Conservation (phyloP, 1,284 basidiomycete genomes). For the Cronartium quercuum region DNA sequence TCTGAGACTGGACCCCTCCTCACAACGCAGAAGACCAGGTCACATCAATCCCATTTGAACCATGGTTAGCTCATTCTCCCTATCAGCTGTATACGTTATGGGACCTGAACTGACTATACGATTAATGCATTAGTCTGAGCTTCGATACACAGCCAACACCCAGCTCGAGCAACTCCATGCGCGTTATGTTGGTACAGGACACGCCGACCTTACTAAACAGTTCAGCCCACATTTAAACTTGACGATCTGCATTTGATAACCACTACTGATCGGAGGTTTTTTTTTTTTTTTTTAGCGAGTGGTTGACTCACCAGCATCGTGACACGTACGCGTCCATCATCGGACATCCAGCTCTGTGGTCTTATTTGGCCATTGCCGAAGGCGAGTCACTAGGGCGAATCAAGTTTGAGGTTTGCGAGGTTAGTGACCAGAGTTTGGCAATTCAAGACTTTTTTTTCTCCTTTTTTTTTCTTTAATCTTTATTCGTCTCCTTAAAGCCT, state of each 20-base stretch:
- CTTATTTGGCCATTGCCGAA: constrained; percentile 85
- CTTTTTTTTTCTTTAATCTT: constrained; percentile 8
- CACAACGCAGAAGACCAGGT: too few relatives aligned
- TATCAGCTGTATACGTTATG: not conserved
- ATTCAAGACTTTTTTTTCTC: too few relatives aligned
- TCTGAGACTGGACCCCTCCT: too few relatives aligned
- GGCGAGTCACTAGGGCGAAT: constrained; percentile 80
- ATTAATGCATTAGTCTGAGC: constrained; percentile 65
- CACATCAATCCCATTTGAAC: too few relatives aligned
- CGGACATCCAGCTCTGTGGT: constrained; percentile 76
- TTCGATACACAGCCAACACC: constrained; percentile 87
- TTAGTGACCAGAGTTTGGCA: constrained; percentile 54
- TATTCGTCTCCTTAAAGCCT: not conserved
- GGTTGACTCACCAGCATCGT: constrained; percentile 93
- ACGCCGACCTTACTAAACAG: constrained; percentile 91
- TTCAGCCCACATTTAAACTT: constrained; percentile 47
- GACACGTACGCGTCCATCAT: constrained; percentile 88
- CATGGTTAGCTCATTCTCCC: too few relatives aligned
- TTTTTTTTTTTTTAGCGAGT: constrained; percentile 62
- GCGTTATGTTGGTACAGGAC: constrained; percentile 87
- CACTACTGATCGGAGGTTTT: constrained; percentile 2
- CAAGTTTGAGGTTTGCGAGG: constrained; percentile 95
- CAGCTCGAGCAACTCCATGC: constrained; percentile 91
- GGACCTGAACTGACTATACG: not conserved
- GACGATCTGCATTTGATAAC: not conserved